Percentiles rank a stretch among this genome's conserved stretches.
Conservation (phyloP, 108 stramenopile genomes). For the Fragilaria crotonensis region DNA sequence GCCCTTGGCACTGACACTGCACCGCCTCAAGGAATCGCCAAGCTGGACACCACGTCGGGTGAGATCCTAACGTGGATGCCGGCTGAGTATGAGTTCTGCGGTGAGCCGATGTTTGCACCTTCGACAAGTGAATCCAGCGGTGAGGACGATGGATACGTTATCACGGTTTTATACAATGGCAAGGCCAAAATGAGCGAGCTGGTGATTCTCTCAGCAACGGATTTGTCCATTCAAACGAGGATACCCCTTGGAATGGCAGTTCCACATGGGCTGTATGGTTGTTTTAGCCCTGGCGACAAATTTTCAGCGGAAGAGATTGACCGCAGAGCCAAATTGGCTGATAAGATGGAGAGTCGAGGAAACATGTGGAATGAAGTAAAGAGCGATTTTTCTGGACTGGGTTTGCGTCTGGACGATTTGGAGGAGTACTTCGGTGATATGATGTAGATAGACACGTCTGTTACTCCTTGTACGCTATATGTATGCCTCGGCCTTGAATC, state of each 20-base stretch:
- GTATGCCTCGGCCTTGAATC: too few relatives aligned
- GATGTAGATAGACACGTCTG: constrained; percentile 28
- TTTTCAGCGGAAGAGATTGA: constrained; percentile 74
- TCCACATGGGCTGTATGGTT: constrained; percentile 78
- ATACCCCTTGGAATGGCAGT: constrained; percentile 66
- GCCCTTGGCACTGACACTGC: constrained; percentile 41
- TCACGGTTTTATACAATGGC: constrained; percentile 60
- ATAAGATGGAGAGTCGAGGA: constrained; percentile 79
- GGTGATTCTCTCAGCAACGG: constrained; percentile 47
- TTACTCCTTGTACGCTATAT: too few relatives aligned
- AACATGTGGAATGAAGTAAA: constrained; percentile 87
- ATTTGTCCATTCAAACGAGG: constrained; percentile 37
- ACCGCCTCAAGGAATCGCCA: constrained; percentile 78
- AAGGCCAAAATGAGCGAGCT: constrained; percentile 52
- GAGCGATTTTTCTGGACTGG: constrained; percentile 84
- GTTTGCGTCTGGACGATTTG: constrained; percentile 81
- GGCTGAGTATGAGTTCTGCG: constrained; percentile 67
- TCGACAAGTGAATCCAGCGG: constrained; percentile 12
- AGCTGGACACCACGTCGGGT: constrained; percentile 42
- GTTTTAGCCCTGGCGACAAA: constrained; percentile 57
- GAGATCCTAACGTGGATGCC: constrained; percentile 62
- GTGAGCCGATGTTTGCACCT: constrained; percentile 81
- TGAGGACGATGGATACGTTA: constrained; percentile 67
- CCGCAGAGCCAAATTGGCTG: constrained; percentile 69
- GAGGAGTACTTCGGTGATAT: constrained; percentile 77